These are phyloP conservation scores for Hypoxylon trugodes DNA, from an alignment of 495 filamentous ascomycete species.

Conservation along the genomic window DNA sequence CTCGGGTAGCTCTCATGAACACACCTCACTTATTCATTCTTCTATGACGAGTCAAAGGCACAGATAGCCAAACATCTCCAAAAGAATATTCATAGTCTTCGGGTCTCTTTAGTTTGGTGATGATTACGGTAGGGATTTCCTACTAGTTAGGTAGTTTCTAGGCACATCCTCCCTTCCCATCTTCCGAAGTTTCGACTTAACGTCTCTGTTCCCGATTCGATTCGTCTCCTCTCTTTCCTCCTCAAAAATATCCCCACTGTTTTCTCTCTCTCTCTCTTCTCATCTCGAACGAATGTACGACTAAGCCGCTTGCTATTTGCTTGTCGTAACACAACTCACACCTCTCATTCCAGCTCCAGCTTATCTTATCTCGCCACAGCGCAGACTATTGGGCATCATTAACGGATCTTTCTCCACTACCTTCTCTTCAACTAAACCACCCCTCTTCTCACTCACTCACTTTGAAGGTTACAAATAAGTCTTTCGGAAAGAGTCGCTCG, in stretches of 20 bases:
- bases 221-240: slow-evolving; percentile 3
- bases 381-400: slow-evolving; percentile 15
- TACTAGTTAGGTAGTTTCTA: slow-evolving; percentile 33
- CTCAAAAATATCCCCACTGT: background rate
- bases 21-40: no score
- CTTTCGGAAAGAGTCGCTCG: background rate
- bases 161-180: slow-evolving; percentile 15
- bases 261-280: slow-evolving; percentile 2
- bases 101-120: slow-evolving; percentile 21
- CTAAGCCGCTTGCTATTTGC: slow-evolving; percentile 18
- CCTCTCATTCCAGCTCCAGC: slow-evolving; percentile 4
- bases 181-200: background rate
- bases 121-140: slow-evolving; percentile 40
- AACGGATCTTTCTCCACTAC: background rate
- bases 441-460: background rate
- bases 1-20: no score
- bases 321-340: slow-evolving; percentile 12
- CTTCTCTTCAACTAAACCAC: background rate
- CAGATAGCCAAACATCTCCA: no score
- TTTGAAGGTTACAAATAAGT: slow-evolving; percentile 22
- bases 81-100: slow-evolving; percentile 24
- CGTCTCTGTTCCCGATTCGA: no score
- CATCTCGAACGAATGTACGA: background rate
- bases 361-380: no score
- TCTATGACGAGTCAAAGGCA: no score